phyloP scores from a whole-genome alignment of 2,329 filamentous ascomycete species.

The Colletotrichum horii region DNA sequence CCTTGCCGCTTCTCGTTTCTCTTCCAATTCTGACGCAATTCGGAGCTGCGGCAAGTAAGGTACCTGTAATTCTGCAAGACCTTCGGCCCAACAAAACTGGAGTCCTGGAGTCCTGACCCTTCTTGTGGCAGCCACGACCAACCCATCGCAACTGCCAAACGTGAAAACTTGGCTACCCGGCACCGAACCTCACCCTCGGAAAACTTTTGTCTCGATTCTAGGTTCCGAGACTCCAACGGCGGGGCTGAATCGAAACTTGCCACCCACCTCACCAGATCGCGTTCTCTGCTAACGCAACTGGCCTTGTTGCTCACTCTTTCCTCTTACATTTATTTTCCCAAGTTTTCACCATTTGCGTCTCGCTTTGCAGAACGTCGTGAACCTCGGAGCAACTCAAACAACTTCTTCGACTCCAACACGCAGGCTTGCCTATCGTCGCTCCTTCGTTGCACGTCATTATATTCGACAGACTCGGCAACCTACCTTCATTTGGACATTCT shows the following conservation, averaged over 20 bases:
- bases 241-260: neutral
- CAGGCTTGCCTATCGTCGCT: too few species aligned
- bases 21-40: fast-evolving
- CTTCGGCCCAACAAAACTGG: neutral
- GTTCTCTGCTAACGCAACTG: fast-evolving
- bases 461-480: neutral
- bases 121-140: neutral
- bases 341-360: neutral
- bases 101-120: neutral
- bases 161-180: fast-evolving
- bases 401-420: too few species aligned
- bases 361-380: neutral
- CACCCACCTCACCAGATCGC: neutral
- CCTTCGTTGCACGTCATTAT: too few species aligned
- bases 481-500: neutral
- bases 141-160: neutral
- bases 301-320: neutral
- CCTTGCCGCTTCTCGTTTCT: fast-evolving
- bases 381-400: neutral
- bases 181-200: fast-evolving
- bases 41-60: neutral
- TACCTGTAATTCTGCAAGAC: neutral
- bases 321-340: neutral
- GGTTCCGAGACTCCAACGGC: neutral
- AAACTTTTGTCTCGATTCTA: neutral